Percentiles rank a stretch among this genome's conserved stretches.
Conservation (phyloP, 2,329 filamentous ascomycete genomes). For the Dactylellina cionopaga region DNA sequence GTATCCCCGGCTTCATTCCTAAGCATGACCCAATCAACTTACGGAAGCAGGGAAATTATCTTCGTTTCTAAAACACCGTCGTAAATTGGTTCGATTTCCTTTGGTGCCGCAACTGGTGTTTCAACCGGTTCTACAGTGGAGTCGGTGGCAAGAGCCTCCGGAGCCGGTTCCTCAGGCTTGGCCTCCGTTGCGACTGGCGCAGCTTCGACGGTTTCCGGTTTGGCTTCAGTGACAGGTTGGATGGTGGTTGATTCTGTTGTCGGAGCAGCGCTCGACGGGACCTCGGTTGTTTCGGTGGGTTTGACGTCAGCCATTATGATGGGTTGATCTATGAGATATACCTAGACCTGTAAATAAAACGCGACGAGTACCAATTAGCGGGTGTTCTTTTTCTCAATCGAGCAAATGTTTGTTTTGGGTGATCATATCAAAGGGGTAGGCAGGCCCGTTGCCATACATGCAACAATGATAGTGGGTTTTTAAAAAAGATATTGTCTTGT, state of each 20-base stretch:
- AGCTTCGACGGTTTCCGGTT: slow-evolving; percentile 51
- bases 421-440: too few species aligned
- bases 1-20: too few species aligned
- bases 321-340: too few species aligned
- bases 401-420: too few species aligned
- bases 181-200: slow-evolving; percentile 28
- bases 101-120: slow-evolving; percentile 58
- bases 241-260: slow-evolving; percentile 53
- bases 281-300: slow-evolving; percentile 59
- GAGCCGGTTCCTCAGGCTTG: slow-evolving; percentile 53
- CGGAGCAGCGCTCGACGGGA: slow-evolving; percentile 54
- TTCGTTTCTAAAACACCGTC: slow-evolving; percentile 57
- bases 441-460: too few species aligned
- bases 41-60: slow-evolving; percentile 34
- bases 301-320: slow-evolving; percentile 57
- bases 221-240: slow-evolving; percentile 53
- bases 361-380: slow-evolving; percentile 54
- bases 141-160: slow-evolving; percentile 36
- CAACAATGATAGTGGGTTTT: too few species aligned
- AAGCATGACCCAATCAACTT: too few species aligned
- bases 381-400: slow-evolving; percentile 2
- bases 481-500: too few species aligned
- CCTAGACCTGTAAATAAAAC: too few species aligned
- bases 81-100: slow-evolving; percentile 57
- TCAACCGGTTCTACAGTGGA: slow-evolving; percentile 63